These are phyloP conservation scores for Dactylellina sp. DNA, from an alignment of 2,329 filamentous ascomycete genomes.

Conservation along the genomic window DNA sequence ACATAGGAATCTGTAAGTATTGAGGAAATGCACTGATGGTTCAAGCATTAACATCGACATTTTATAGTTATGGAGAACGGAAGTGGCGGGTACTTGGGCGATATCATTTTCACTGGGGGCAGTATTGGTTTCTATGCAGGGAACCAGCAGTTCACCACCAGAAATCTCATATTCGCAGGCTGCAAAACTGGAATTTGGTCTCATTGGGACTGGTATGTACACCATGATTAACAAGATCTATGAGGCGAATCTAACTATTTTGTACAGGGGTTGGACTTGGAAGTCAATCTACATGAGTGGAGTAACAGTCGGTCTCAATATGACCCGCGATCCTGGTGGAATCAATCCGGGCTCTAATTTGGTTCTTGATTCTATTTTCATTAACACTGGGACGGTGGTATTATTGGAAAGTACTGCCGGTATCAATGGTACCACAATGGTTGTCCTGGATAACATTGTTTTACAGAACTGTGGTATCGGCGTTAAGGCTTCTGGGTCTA, in stretches of 20 bases:
- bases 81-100: conserved; percentile 36
- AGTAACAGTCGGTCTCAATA: conserved; percentile 2
- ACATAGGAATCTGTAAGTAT: conserved; percentile 9
- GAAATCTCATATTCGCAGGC: conserved; percentile 69
- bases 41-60: conserved; percentile 12
- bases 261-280: conserved; percentile 59
- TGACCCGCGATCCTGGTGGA: conserved; percentile 3
- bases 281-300: conserved; percentile 11
- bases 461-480: background rate
- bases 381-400: background rate
- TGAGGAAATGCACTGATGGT: too few species aligned
- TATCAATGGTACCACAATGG: background rate
- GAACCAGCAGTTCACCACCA: conserved; percentile 67
- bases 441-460: background rate
- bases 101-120: conserved; percentile 70
- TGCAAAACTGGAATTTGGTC: conserved; percentile 68
- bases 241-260: conserved; percentile 66
- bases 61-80: conserved; percentile 71
- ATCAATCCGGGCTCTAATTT: conserved; percentile 11
- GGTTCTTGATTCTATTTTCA: conserved; percentile 15
- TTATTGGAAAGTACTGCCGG: background rate
- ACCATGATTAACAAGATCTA: conserved; percentile 63
- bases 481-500: conserved; percentile 3
- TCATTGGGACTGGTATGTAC: conserved; percentile 69
- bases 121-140: conserved; percentile 65